Conservation (phyloP, 23 red algal species). For the Gracilaria gracilis region DNA sequence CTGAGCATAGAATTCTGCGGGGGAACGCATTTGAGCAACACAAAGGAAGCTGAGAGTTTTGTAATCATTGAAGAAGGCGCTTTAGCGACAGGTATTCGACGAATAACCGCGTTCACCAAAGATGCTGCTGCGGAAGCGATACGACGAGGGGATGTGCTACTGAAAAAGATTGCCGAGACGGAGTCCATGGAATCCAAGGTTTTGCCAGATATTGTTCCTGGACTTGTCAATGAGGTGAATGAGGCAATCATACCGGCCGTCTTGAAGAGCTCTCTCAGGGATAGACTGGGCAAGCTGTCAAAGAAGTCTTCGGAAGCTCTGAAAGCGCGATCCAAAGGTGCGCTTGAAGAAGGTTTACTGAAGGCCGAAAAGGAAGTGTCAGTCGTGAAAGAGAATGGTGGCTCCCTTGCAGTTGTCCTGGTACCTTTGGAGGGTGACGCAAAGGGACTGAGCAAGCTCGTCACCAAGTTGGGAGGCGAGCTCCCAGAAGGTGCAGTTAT, state of each 20-base stretch:
- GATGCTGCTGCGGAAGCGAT: slow-evolving; percentile 73
- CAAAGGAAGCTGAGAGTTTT: slow-evolving; percentile 83
- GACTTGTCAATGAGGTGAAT: slow-evolving; percentile 66
- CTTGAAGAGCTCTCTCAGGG: slow-evolving; percentile 52
- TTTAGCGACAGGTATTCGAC: slow-evolving; percentile 91
- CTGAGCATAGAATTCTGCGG: slow-evolving; percentile 94
- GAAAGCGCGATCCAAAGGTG: slow-evolving; percentile 66
- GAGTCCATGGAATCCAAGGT: slow-evolving; percentile 24
- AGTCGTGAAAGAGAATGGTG: slow-evolving; percentile 54
- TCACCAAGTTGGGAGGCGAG: slow-evolving; percentile 44
- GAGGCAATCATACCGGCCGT: slow-evolving; percentile 47
- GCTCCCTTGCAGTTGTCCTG: slow-evolving; percentile 53
- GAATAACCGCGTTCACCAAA: slow-evolving; percentile 85
- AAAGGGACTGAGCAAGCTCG: slow-evolving; percentile 80
- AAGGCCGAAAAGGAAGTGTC: slow-evolving; percentile 66
- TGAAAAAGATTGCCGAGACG: slow-evolving; percentile 45
- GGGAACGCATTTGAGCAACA: slow-evolving; percentile 94
- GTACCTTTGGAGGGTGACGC: slow-evolving; percentile 80
- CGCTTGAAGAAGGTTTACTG: slow-evolving; percentile 66
- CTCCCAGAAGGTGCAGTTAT: slow-evolving; percentile 66
- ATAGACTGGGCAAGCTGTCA: slow-evolving; percentile 40
- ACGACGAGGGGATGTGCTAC: slow-evolving; percentile 32
- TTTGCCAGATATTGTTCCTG: slow-evolving; percentile 57
- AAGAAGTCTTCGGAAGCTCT: slow-evolving; percentile 72
- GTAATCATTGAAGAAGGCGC: slow-evolving; percentile 83